These are phyloP conservation scores for Ascochyta fabae DNA, from an alignment of 2,329 filamentous ascomycete species.

Conservation along the genomic window DNA sequence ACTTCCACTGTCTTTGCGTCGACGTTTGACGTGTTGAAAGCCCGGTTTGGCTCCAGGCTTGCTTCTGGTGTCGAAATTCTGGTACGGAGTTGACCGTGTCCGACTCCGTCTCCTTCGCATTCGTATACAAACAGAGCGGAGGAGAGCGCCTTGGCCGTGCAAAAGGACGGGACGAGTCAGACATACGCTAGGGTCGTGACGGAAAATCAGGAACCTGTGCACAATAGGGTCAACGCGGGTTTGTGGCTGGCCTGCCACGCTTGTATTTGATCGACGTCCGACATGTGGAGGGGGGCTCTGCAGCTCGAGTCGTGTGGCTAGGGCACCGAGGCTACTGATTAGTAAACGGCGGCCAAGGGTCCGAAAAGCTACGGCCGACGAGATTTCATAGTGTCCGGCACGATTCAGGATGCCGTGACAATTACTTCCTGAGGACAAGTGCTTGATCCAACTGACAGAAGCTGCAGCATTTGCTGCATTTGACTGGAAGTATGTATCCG, in stretches of 20 bases:
- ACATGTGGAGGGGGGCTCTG: background rate
- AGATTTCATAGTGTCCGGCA: background rate
- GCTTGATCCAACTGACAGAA: background rate
- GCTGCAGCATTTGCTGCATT: background rate
- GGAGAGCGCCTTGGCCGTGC: background rate
- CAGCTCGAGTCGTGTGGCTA: background rate
- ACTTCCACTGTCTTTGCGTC: too few relatives aligned
- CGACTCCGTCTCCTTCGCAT: background rate
- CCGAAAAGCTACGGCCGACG: too few relatives aligned
- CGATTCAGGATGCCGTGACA: background rate
- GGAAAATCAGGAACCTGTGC: background rate
- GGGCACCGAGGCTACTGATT: background rate
- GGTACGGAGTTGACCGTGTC: background rate
- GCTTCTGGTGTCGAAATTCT: too few relatives aligned
- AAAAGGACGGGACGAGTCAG: background rate
- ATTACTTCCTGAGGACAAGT: background rate
- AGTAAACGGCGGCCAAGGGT: background rate
- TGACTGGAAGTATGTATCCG: background rate
- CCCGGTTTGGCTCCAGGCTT: too few relatives aligned
- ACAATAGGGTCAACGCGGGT: background rate
- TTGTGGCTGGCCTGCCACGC: background rate
- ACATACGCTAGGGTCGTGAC: background rate
- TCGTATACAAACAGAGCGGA: background rate
- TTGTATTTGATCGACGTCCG: slow-evolving; percentile 8
- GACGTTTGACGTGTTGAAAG: too few relatives aligned